Conservation (phyloP, 2,329 filamentous ascomycete genomes). For the Clarireedia monteithiana region DNA sequence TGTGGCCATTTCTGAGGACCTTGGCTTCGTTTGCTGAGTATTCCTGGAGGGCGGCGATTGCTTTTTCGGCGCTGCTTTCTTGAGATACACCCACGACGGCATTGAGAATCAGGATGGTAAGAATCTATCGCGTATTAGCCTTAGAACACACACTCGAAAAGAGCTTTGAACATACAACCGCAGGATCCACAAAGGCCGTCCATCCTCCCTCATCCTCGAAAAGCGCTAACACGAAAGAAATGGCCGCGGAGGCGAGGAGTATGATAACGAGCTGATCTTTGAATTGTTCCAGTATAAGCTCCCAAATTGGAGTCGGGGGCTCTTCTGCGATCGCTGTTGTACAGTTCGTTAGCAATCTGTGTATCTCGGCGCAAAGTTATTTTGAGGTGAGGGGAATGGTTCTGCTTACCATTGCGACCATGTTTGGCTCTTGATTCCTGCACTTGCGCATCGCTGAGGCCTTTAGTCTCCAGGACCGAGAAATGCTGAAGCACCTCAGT, state of each 20-base stretch:
- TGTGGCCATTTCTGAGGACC: constrained; percentile 69
- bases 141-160: neutral
- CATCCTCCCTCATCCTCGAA: constrained; percentile 91
- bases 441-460: constrained; percentile 54
- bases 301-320: constrained; percentile 90
- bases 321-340: constrained; percentile 68
- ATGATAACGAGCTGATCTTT: constrained; percentile 98
- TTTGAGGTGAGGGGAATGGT: neutral
- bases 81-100: constrained; percentile 96
- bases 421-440: constrained; percentile 46
- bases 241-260: constrained; percentile 80
- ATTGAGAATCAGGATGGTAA: constrained; percentile 95
- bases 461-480: constrained; percentile 44
- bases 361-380: constrained; percentile 10
- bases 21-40: constrained; percentile 98
- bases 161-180: constrained; percentile 60
- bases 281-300: constrained; percentile 96
- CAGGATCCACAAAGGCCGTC: constrained; percentile 95
- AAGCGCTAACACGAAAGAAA: constrained; percentile 88
- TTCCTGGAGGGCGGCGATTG: constrained; percentile 94
- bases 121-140: constrained; percentile 52
- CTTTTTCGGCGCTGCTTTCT: constrained; percentile 97
- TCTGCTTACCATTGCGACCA: constrained; percentile 55
- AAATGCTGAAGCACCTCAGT: constrained; percentile 53
- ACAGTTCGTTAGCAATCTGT: constrained; percentile 17